phyloP scores from a whole-genome alignment of 2,329 filamentous ascomycete species.

The Arthrobotrys entomopaga region DNA sequence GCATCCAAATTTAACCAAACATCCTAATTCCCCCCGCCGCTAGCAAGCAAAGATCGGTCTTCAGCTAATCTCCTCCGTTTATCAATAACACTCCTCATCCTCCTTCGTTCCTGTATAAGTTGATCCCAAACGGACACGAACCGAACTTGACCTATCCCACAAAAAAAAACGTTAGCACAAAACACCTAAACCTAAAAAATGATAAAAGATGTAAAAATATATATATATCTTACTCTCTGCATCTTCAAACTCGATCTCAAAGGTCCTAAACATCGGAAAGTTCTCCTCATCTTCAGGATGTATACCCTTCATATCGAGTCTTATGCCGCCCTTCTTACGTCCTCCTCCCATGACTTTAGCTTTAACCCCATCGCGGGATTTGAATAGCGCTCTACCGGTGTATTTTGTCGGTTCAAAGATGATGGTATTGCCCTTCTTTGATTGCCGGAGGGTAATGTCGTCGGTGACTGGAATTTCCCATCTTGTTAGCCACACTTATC shows the following conservation, averaged over 20 bases:
- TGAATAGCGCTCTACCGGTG: conserved; percentile 49
- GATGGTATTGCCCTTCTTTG: conserved; percentile 48
- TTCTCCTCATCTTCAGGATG: conserved; percentile 48
- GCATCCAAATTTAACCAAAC: background rate
- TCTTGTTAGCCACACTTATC: background rate
- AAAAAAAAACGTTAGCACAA: conserved; percentile 2
- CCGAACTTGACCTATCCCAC: conserved; percentile 37
- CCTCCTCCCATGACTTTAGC: conserved; percentile 50
- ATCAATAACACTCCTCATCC: conserved; percentile 49
- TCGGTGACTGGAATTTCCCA: conserved; percentile 32
- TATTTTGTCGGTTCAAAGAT: conserved; percentile 53
- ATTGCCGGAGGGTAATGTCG: conserved; percentile 47
- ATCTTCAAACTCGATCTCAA: conserved; percentile 53
- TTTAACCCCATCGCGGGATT: conserved; percentile 49
- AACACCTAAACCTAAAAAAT: background rate
- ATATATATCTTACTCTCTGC: conserved; percentile 33
- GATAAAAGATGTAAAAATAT: background rate
- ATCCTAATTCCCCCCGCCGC: conserved; percentile 38
- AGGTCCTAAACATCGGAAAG: conserved; percentile 50
- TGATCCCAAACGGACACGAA: conserved; percentile 54
- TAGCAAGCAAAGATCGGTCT: conserved; percentile 23
- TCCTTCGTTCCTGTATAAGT: conserved; percentile 44
- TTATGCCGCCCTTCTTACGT: conserved; percentile 46
- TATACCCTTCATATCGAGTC: conserved; percentile 51
- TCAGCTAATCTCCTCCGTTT: conserved; percentile 33